Conservation (phyloP, 257 asterid species). For the Penstemon newberryi region DNA sequence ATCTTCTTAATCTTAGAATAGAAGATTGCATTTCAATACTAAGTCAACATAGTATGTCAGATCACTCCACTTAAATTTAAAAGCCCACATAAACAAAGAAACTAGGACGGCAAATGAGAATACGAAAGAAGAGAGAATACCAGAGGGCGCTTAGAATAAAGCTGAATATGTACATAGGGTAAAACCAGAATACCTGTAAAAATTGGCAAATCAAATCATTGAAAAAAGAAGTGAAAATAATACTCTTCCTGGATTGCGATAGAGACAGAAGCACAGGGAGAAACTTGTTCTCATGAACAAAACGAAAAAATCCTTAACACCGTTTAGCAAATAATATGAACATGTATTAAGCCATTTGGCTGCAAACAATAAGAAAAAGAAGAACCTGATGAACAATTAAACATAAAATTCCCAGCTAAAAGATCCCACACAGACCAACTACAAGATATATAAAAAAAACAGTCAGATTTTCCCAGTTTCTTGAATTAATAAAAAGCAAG, state of each 20-base stretch:
- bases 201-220: conserved; percentile 27
- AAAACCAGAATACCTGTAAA: conserved; percentile 91
- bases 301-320: neutral
- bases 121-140: conserved; percentile 42
- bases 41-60: no score
- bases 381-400: neutral
- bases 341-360: neutral
- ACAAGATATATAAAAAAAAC: neutral
- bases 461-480: no score
- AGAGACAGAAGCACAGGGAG: neutral
- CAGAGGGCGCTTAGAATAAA: conserved; percentile 80
- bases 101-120: neutral
- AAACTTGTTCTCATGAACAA: neutral
- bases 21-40: no score
- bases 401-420: conserved; percentile 6
- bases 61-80: no score
- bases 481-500: neutral
- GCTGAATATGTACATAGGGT: conserved; percentile 92
- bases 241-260: neutral
- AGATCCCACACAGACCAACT: neutral
- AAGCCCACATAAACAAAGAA: conserved; percentile 16
- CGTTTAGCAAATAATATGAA: neutral
- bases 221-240: conserved; percentile 17
- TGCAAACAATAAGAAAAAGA: neutral
- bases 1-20: neutral